Conservation (phyloP, 2,329 filamentous ascomycete genomes). For the Macroventuria anomochaeta region DNA sequence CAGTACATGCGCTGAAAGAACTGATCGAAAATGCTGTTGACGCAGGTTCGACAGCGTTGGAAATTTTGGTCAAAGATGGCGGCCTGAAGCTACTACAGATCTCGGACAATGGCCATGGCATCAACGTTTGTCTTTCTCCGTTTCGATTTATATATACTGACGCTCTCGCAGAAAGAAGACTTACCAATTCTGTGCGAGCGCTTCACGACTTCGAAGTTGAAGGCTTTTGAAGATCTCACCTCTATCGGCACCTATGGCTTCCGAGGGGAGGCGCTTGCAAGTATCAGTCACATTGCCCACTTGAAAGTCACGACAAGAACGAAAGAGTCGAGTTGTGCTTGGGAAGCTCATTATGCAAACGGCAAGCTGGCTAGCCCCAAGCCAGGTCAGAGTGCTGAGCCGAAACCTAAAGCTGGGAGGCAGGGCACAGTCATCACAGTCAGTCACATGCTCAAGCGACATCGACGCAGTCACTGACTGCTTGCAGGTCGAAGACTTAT, state of each 20-base stretch:
- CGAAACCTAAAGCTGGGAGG: constrained; percentile 85
- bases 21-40: constrained; percentile 97
- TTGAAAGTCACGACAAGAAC: constrained; percentile 94
- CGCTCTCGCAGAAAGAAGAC: constrained; percentile 75
- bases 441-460: not conserved
- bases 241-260: constrained; percentile 98
- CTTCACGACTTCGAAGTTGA: constrained; percentile 96
- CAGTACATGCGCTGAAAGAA: constrained; percentile 94
- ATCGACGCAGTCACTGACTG: constrained; percentile 11
- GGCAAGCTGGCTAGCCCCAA: constrained; percentile 83
- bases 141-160: constrained; percentile 14
- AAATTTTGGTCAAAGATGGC: constrained; percentile 92
- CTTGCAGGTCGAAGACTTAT: constrained; percentile 81
- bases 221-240: constrained; percentile 87
- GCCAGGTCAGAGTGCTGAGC: constrained; percentile 83
- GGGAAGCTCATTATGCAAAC: constrained; percentile 85
- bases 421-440: constrained; percentile 92
- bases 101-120: constrained; percentile 95
- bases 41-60: constrained; percentile 89
- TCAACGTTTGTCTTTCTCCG: constrained; percentile 69
- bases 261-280: constrained; percentile 91
- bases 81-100: constrained; percentile 95
- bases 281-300: constrained; percentile 98
- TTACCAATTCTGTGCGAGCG: constrained; percentile 90
- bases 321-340: constrained; percentile 84